These are phyloP conservation scores for Lipomyces yamadae DNA, from an alignment of 805 yeast genomes.

Conservation along the genomic window DNA sequence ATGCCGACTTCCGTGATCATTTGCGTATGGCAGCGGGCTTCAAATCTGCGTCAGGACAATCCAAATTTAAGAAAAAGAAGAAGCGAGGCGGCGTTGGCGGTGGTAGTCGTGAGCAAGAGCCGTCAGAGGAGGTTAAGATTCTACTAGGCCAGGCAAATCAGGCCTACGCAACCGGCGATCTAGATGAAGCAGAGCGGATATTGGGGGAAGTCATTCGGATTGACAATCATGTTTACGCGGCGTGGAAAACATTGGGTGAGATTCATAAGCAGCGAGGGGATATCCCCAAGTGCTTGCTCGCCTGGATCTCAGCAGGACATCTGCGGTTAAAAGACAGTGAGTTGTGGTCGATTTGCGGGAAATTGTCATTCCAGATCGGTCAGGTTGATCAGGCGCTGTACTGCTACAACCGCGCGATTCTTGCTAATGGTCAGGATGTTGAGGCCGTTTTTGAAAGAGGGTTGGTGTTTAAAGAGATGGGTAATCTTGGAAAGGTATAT, in stretches of 20 bases:
- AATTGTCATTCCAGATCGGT: slow-evolving; percentile 47
- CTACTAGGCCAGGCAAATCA: slow-evolving; percentile 76
- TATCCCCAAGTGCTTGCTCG: slow-evolving; percentile 71
- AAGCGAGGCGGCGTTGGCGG: slow-evolving; percentile 13
- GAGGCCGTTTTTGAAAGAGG: slow-evolving; percentile 69
- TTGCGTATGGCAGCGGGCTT: slow-evolving; percentile 29
- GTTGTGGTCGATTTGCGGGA: slow-evolving; percentile 76
- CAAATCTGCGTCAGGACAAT: not conserved
- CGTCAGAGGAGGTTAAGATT: slow-evolving; percentile 67
- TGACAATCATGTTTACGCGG: slow-evolving; percentile 78
- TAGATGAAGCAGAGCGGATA: slow-evolving; percentile 46
- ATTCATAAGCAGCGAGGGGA: slow-evolving; percentile 72
- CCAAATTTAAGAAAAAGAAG: slow-evolving; percentile 10
- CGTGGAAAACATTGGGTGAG: slow-evolving; percentile 87
- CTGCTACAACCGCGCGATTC: slow-evolving; percentile 71
- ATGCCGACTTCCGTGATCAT: slow-evolving; percentile 15
- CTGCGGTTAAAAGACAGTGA: slow-evolving; percentile 73
- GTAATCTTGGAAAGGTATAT: slow-evolving; percentile 58
- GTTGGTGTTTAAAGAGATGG: slow-evolving; percentile 65
- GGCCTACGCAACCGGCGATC: slow-evolving; percentile 70
- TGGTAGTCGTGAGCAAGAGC: slow-evolving; percentile 31
- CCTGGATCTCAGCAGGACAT: slow-evolving; percentile 83
- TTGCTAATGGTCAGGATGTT: slow-evolving; percentile 56
- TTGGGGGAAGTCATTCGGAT: slow-evolving; percentile 64
- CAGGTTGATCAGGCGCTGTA: slow-evolving; percentile 77